Conservation (phyloP, 1,139 yeast genomes). For the Candida labiduridarum region DNA sequence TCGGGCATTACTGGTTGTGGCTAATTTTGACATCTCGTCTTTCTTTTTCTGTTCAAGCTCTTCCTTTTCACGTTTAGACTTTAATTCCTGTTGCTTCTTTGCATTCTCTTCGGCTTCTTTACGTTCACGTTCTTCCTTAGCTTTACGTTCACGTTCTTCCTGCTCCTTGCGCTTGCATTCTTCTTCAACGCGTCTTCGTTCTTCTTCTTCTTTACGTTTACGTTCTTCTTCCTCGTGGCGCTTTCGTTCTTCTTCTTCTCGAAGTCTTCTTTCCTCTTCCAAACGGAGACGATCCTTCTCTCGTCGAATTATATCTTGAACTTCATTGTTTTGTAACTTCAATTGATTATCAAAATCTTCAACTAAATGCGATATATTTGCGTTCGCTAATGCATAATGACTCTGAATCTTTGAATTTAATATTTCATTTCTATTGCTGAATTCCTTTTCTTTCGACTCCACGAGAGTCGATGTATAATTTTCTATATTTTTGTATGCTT, state of each 20-base stretch:
- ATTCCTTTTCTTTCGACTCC: conserved; percentile 2
- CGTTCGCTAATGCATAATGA: conserved; percentile 9
- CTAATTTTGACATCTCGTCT: conserved; percentile 18
- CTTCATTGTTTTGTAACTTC: conserved; percentile 21
- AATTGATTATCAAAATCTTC: conserved; percentile 10
- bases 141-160: conserved; percentile 12
- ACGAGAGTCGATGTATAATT: conserved; percentile 5
- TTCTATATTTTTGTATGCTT: conserved; percentile 11
- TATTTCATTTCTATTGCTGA: not conserved
- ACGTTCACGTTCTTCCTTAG: conserved; percentile 17
- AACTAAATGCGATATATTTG: conserved; percentile 9
- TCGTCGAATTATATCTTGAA: conserved; percentile 18
- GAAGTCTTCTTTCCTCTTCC: conserved; percentile 12
- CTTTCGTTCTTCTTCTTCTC: conserved; percentile 12
- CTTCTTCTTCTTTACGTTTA: conserved; percentile 13
- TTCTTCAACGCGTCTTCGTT: conserved; percentile 15
- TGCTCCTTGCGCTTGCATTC: conserved; percentile 18
- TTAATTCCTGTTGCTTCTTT: conserved; percentile 15
- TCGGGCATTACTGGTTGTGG: conserved; percentile 34
- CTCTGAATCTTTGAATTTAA: conserved; percentile 1
- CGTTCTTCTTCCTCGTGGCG: conserved; percentile 14
- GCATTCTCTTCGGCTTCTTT: conserved; percentile 18
- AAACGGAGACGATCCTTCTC: conserved; percentile 23
- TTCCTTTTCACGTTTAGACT: conserved; percentile 15
- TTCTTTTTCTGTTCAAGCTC: conserved; percentile 17